phyloP scores from a whole-genome alignment of 352 stramenopile species.

The Bremia lactucae region DNA sequence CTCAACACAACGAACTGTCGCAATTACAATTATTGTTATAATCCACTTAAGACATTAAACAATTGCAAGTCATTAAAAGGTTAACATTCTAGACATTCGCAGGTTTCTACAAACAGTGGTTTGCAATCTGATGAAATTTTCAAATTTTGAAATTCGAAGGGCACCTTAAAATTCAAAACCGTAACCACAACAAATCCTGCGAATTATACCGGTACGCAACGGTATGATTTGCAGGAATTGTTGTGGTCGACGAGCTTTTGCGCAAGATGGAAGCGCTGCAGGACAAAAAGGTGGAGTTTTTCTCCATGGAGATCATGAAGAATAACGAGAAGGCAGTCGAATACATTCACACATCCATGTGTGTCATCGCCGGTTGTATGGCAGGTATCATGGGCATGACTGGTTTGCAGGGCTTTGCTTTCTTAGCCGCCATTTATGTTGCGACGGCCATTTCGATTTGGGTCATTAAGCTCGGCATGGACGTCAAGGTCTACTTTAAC shows the following conservation, averaged over 20 bases:
- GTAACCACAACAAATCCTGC: too few species aligned
- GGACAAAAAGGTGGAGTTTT: conserved; percentile 74
- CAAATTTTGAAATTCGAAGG: conserved; percentile 2
- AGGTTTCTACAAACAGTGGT: too few species aligned
- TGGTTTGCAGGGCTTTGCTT: conserved; percentile 60
- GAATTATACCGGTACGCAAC: too few species aligned
- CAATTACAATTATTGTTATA: conserved; percentile 1
- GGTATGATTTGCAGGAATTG: too few species aligned
- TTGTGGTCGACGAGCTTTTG: too few species aligned
- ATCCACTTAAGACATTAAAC: background rate
- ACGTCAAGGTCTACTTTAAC: conserved; percentile 78
- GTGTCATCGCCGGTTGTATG: conserved; percentile 71
- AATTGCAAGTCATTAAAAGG: too few species aligned
- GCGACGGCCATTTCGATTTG: conserved; percentile 53
- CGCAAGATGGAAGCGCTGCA: conserved; percentile 45
- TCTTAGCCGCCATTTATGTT: conserved; percentile 55
- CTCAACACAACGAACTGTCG: conserved; percentile 4
- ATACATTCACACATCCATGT: conserved; percentile 78
- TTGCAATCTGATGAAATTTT: conserved; percentile 18
- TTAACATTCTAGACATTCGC: too few species aligned
- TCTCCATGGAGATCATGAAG: conserved; percentile 83
- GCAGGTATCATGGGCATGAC: conserved; percentile 72
- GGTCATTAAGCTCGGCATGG: conserved; percentile 62
- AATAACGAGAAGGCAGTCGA: conserved; percentile 71
- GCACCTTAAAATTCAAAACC: conserved; percentile 23